Conservation (phyloP, 2,329 filamentous ascomycete species). For the Alternaria panax region DNA sequence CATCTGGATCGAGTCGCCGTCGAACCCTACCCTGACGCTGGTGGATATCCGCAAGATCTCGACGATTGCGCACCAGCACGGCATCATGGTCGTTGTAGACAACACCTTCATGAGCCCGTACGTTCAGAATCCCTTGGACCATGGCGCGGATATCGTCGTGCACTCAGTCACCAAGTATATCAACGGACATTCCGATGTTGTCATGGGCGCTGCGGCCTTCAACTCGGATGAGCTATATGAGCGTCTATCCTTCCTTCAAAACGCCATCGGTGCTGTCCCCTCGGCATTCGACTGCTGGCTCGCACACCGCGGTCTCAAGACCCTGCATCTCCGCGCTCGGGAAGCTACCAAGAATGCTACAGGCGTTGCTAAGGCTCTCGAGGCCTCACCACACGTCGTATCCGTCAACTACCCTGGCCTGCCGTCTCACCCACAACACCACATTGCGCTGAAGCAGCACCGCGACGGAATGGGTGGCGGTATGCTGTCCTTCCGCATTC, state of each 20-base stretch:
- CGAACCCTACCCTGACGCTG: constrained; percentile 90
- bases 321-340: constrained; percentile 87
- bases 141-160: constrained; percentile 94
- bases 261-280: constrained; percentile 94
- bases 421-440: constrained; percentile 83
- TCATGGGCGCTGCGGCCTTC: constrained; percentile 97
- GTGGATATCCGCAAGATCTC: constrained; percentile 92
- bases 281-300: constrained; percentile 98
- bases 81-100: constrained; percentile 96
- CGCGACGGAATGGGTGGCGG: constrained; percentile 93
- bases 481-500: constrained; percentile 96
- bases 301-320: constrained; percentile 95
- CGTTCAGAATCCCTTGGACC: constrained; percentile 93
- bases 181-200: constrained; percentile 94
- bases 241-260: constrained; percentile 89
- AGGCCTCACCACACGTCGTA: constrained; percentile 81
- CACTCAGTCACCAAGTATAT: constrained; percentile 99
- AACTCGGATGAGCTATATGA: constrained; percentile 82
- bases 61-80: constrained; percentile 81
- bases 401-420: constrained; percentile 96
- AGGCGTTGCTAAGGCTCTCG: constrained; percentile 76
- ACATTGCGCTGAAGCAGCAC: constrained; percentile 88
- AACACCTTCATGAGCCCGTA: constrained; percentile 98
- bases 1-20: constrained; percentile 96
- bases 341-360: constrained; percentile 85